phyloP scores from a whole-genome alignment of 2,329 filamentous ascomycete genomes.

The Colletotrichum caudatum region DNA sequence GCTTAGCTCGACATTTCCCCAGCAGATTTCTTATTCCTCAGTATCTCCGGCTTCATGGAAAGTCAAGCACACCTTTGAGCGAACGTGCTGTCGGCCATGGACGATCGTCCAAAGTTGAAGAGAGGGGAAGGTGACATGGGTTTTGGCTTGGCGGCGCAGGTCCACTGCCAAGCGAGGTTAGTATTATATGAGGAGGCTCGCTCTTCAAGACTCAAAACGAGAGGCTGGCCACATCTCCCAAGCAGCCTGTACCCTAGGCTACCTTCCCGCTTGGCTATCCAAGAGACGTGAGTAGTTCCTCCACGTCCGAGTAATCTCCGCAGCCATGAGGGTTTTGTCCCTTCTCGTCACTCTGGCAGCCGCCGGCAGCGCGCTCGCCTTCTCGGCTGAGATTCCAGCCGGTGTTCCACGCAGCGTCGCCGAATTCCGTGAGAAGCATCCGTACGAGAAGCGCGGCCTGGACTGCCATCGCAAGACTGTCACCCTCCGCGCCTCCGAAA shows the following conservation, averaged over 20 bases:
- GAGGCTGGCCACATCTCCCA: slow-evolving; percentile 29
- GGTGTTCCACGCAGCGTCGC: slow-evolving; percentile 46
- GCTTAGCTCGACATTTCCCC: slow-evolving; percentile 19
- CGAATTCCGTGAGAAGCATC: slow-evolving; percentile 55
- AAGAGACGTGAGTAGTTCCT: background rate
- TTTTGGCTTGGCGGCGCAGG: slow-evolving; percentile 32
- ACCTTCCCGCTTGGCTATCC: slow-evolving; percentile 21
- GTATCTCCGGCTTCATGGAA: slow-evolving; percentile 23
- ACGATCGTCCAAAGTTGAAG: background rate
- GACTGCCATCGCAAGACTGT: slow-evolving; percentile 40
- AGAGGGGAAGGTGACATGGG: background rate
- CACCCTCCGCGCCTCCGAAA: slow-evolving; percentile 45
- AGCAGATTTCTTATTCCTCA: slow-evolving; percentile 9
- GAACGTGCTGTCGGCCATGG: background rate
- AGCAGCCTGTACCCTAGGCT: slow-evolving; percentile 28
- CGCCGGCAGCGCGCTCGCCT: slow-evolving; percentile 37
- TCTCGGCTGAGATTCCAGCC: slow-evolving; percentile 36
- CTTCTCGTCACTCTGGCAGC: slow-evolving; percentile 42
- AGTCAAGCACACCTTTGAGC: background rate
- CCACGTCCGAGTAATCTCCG: slow-evolving; percentile 10
- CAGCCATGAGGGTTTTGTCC: slow-evolving; percentile 43
- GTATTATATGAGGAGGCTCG: slow-evolving; percentile 37
- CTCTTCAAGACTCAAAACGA: slow-evolving; percentile 17
- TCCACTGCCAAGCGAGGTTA: slow-evolving; percentile 26
- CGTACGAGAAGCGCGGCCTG: slow-evolving; percentile 61